These are phyloP conservation scores for Acanthamoeba lenticulata DNA, from an alignment of 208 protist genomes.

Conservation along the genomic window DNA sequence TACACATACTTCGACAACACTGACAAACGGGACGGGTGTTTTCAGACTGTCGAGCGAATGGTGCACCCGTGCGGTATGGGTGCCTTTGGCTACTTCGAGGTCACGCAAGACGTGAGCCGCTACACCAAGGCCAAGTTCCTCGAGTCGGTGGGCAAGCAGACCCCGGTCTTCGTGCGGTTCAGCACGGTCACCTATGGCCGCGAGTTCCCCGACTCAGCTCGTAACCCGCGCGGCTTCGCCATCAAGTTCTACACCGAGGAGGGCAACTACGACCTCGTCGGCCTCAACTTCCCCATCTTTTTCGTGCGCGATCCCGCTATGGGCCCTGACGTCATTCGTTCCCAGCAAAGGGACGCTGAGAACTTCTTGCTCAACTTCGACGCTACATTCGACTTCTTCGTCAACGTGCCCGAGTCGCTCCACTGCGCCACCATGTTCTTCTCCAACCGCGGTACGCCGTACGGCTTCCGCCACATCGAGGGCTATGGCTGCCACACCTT, in stretches of 20 bases:
- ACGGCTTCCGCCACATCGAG: constrained; percentile 86
- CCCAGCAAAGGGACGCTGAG: constrained; percentile 87
- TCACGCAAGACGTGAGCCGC: constrained; percentile 83
- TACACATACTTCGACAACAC: neutral
- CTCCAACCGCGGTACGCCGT: constrained; percentile 85
- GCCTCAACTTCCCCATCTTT: constrained; percentile 90
- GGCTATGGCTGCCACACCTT: constrained; percentile 85
- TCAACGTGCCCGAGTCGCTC: constrained; percentile 82
- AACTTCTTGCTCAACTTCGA: constrained; percentile 83
- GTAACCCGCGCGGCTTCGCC: constrained; percentile 87
- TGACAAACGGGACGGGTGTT: no score
- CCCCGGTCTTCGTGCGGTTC: constrained; percentile 88
- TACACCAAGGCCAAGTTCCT: constrained; percentile 87
- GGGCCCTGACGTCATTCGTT: constrained; percentile 88
- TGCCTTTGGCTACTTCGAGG: constrained; percentile 86
- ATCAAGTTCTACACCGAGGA: constrained; percentile 90
- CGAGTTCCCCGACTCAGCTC: constrained; percentile 83
- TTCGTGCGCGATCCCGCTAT: constrained; percentile 83
- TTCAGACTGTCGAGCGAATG: constrained; percentile 86
- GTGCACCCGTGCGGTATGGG: constrained; percentile 79
- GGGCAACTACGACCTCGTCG: constrained; percentile 90
- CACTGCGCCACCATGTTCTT: constrained; percentile 88
- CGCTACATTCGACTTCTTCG: constrained; percentile 87
- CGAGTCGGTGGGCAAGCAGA: constrained; percentile 84
- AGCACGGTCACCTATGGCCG: constrained; percentile 87